A percentile compares a stretch with the other conserved stretches of the same genome.
Conservation (phyloP, 2,329 filamentous ascomycete genomes). For the Penicillium janthinellum region DNA sequence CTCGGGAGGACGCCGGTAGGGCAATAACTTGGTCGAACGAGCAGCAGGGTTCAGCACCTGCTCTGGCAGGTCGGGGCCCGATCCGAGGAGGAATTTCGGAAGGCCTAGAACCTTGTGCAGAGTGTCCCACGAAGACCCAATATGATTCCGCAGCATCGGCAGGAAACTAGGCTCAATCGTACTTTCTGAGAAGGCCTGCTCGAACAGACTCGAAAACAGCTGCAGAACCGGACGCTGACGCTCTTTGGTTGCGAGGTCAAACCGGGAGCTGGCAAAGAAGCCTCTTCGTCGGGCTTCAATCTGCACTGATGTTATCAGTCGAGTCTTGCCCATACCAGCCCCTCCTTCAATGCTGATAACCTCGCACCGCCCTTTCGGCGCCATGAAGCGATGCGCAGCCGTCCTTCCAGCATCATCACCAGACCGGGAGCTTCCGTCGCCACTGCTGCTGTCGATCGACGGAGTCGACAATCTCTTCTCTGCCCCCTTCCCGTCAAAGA, state of each 20-base stretch:
- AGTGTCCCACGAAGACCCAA: constrained; percentile 54
- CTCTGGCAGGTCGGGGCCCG: constrained; percentile 19
- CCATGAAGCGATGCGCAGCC: background rate
- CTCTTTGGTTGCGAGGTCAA: constrained; percentile 55
- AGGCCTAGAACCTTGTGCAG: constrained; percentile 55
- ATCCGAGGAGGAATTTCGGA: too few species aligned
- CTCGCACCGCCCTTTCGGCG: constrained; percentile 50
- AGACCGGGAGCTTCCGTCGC: too few species aligned
- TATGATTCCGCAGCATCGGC: constrained; percentile 51
- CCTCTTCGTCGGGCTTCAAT: constrained; percentile 51
- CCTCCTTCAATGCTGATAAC: constrained; percentile 53
- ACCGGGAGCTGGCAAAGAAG: constrained; percentile 57
- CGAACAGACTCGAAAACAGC: constrained; percentile 56
- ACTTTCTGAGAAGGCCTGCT: constrained; percentile 59
- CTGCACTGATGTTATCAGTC: constrained; percentile 54
- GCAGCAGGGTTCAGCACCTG: too few species aligned
- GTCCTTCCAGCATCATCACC: too few species aligned
- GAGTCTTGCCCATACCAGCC: constrained; percentile 56
- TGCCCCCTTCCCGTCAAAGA: too few species aligned
- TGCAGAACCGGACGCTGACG: constrained; percentile 55
- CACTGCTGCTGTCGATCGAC: too few species aligned
- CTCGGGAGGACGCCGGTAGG: background rate
- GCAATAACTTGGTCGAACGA: too few species aligned
- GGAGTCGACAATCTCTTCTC: too few species aligned
- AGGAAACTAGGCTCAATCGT: constrained; percentile 58